Percentiles rank a stretch among this genome's conserved stretches.
phyloP scores from a whole-genome alignment of 2,329 filamentous ascomycete species.

The Ilyonectria sp. region DNA sequence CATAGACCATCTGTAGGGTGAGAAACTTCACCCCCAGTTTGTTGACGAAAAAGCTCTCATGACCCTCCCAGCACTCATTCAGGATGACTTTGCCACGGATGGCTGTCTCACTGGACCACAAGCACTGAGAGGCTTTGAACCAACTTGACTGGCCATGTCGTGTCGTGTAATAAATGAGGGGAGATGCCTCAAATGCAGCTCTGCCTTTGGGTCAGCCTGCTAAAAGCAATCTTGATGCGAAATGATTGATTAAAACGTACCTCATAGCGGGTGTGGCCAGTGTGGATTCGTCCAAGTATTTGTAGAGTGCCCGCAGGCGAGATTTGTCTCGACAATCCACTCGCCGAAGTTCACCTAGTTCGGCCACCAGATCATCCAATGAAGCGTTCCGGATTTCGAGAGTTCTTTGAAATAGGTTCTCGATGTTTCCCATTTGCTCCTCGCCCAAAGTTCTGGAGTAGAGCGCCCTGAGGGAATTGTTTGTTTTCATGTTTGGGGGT shows the following conservation, averaged over 20 bases:
- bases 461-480: background rate
- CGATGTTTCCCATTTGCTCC: conserved; percentile 19
- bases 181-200: conserved; percentile 21
- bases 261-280: background rate
- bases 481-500: conserved; percentile 12
- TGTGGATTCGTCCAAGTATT: conserved; percentile 20
- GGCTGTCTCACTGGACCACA: conserved; percentile 35
- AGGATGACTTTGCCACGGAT: conserved; percentile 33
- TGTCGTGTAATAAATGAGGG: conserved; percentile 19
- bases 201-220: conserved; percentile 19
- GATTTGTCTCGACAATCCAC: background rate
- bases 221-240: conserved; percentile 12
- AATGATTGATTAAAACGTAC: too few species aligned
- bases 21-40: conserved; percentile 32
- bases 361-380: background rate
- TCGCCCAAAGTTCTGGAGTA: conserved; percentile 22
- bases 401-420: conserved; percentile 16
- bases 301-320: conserved; percentile 13
- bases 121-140: conserved; percentile 32
- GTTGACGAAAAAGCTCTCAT: conserved; percentile 27
- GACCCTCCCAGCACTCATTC: conserved; percentile 21
- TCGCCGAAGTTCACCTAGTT: background rate
- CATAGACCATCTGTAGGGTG: conserved; percentile 39
- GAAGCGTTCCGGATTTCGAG: conserved; percentile 16
- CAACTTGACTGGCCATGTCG: conserved; percentile 3